Base-by-base conservation (phyloP, 2,329 filamentous ascomycete genomes). In the Clarireedia monteithiana region DNA sequence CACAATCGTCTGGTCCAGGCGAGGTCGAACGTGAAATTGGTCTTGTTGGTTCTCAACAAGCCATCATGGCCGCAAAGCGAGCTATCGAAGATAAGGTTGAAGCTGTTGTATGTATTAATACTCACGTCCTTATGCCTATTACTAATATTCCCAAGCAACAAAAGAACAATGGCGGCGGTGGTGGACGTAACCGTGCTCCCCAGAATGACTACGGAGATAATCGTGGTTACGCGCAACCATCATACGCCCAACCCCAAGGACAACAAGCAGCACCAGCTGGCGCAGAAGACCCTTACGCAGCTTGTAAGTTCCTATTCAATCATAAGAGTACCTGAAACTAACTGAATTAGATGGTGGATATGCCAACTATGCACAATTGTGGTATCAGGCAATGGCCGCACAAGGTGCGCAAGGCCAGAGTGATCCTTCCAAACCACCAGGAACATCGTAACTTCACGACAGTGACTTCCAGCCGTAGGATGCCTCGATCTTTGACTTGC, bases 31-130 rank as follows among this genome's bases (percentile, higher is more conserved):
- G 91, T 66, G 88, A 95, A 70, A 95, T 96, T 67, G 89, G 88
- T 47, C 79, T 96, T 46, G 86, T 94, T 60, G 91, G 91, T 60
- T 82, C 81, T 39, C 81, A 82, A 46, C 85, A 89, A 64, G 84
- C 88, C 54, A 94, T 96, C 67, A 82, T 83, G 52, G 82, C 83
- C 62, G 91, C 91, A 38, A 95, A 95, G 74, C 78, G 78, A 64
- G 88, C 89, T 45, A 95, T 96, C 60, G 88, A 90, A 70, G 91
- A 95, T 64, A 96, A 96, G 73, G 89, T 96, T 49, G 89, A 95
- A 60, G 86, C 89, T 68, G 89, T 92, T 70, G 85, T 91, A 81
- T 74, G 86, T 80, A 23, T 12, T 39, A 27, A 26, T n/a, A 34
- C 42, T 17, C n/a, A 36, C 12, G 6, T 30, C 44, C 26, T 15